phyloP scores from a whole-genome alignment of 768 basidiomycete genomes.

The Chiua virens region DNA sequence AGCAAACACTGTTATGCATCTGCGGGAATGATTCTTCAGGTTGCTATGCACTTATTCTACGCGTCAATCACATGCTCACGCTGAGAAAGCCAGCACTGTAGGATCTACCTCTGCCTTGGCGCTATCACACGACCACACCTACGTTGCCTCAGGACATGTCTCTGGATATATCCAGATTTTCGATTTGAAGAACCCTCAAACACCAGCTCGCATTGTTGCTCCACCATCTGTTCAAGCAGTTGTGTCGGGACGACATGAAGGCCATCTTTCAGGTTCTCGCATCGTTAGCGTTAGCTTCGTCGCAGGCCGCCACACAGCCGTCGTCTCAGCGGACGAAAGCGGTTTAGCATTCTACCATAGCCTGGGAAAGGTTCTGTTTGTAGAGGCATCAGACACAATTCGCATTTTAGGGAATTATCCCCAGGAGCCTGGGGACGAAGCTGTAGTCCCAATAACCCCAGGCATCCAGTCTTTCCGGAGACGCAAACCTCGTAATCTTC shows the following conservation, averaged over 20 bases:
- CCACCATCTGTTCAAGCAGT: conserved; percentile 71
- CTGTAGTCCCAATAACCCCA: conserved; percentile 8
- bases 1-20: conserved; percentile 76
- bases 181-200: conserved; percentile 68
- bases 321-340: conserved; percentile 85
- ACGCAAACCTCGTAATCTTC: conserved; percentile 56
- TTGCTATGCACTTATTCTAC: conserved; percentile 32
- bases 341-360: conserved; percentile 96
- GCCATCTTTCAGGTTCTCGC: conserved; percentile 76
- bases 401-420: conserved; percentile 93
- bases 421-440: conserved; percentile 34
- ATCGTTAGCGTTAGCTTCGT: conserved; percentile 87
- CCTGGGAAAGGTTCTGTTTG: conserved; percentile 89
- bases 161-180: conserved; percentile 86
- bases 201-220: conserved; percentile 65
- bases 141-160: conserved; percentile 83
- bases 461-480: conserved; percentile 37
- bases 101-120: conserved; percentile 88
- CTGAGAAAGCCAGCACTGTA: conserved; percentile 50
- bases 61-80: conserved; percentile 19
- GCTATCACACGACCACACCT: conserved; percentile 92
- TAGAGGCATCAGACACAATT: conserved; percentile 92
- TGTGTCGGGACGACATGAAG: conserved; percentile 76
- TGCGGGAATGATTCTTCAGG: conserved; percentile 72
- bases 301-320: conserved; percentile 87